phyloP scores from a whole-genome alignment of 768 basidiomycete species.

The Mycena capillaripes region DNA sequence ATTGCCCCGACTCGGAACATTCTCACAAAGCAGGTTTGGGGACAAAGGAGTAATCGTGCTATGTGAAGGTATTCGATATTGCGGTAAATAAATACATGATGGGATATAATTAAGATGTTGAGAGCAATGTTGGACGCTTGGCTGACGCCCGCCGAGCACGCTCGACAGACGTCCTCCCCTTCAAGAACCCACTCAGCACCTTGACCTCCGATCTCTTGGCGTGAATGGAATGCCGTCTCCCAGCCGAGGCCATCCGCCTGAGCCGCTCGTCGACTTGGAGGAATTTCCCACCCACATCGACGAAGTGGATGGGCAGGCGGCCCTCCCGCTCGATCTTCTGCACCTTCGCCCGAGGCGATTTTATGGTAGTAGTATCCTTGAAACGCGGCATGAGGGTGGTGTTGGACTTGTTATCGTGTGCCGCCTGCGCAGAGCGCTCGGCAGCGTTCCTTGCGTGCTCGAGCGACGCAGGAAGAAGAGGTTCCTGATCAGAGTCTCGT shows the following conservation, averaged over 20 bases:
- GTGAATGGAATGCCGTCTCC: conserved; percentile 57
- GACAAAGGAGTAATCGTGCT: too few relatives aligned
- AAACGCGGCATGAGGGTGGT: conserved; percentile 55
- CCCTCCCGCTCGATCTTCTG: conserved; percentile 57
- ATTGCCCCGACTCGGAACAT: too few relatives aligned
- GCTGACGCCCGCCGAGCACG: conserved; percentile 6
- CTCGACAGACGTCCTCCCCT: conserved; percentile 21
- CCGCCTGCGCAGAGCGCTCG: conserved; percentile 48
- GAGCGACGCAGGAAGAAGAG: conserved; percentile 70
- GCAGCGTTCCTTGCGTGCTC: conserved; percentile 61
- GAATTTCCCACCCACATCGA: conserved; percentile 83
- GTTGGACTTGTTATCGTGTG: conserved; percentile 54
- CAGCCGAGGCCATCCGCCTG: conserved; percentile 63
- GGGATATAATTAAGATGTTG: neutral
- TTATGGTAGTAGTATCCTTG: conserved; percentile 53
- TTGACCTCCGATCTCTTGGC: conserved; percentile 43
- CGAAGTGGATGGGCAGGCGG: conserved; percentile 72
- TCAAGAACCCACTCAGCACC: conserved; percentile 26
- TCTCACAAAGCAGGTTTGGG: too few relatives aligned
- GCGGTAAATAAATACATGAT: too few relatives aligned
- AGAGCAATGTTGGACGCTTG: neutral
- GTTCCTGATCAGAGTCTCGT: conserved; percentile 59
- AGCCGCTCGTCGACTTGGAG: conserved; percentile 68
- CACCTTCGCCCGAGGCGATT: conserved; percentile 51
- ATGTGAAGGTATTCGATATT: too few relatives aligned